These are phyloP conservation scores for Turnera subulata DNA, from an alignment of 345 rosid species.

Conservation along the genomic window DNA sequence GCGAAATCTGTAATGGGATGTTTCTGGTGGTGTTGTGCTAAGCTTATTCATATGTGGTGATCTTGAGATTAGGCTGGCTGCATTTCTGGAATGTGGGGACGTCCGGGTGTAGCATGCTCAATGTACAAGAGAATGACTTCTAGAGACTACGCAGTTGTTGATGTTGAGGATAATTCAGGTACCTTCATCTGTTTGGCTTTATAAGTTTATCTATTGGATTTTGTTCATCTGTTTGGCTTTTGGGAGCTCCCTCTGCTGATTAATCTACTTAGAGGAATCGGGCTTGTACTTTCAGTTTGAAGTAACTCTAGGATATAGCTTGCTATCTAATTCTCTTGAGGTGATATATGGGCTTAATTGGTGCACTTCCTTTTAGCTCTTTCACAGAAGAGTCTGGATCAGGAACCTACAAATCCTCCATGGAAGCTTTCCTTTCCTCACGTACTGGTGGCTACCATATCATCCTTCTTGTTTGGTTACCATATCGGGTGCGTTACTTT, in stretches of 20 bases:
- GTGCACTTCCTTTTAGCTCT: slow-evolving; percentile 43
- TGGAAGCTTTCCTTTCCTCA: slow-evolving; percentile 82
- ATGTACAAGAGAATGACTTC: slow-evolving; percentile 71
- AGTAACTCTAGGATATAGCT: no score
- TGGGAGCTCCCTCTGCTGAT: no score
- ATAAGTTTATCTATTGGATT: not conserved
- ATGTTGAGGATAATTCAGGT: slow-evolving; percentile 69
- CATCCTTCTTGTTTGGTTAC: slow-evolving; percentile 86
- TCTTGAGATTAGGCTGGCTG: slow-evolving; percentile 3
- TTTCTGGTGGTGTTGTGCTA: no score
- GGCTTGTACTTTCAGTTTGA: no score
- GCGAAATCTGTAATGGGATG: no score
- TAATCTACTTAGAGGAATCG: no score
- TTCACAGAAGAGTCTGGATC: slow-evolving; percentile 32
- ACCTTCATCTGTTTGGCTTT: slow-evolving; percentile 10
- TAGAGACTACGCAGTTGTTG: slow-evolving; percentile 49
- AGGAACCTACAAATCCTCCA: slow-evolving; percentile 65
- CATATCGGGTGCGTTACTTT: slow-evolving; percentile 74
- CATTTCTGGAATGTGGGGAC: slow-evolving; percentile 55
- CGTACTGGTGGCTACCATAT: slow-evolving; percentile 74
- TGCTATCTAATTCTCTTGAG: not conserved
- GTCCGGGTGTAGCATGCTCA: slow-evolving; percentile 42
- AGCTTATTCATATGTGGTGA: not conserved
- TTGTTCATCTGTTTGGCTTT: no score
- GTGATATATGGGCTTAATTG: slow-evolving; percentile 10